phyloP scores from a whole-genome alignment of 2,329 filamentous ascomycete species.

The Cladosporium halotolerans region DNA sequence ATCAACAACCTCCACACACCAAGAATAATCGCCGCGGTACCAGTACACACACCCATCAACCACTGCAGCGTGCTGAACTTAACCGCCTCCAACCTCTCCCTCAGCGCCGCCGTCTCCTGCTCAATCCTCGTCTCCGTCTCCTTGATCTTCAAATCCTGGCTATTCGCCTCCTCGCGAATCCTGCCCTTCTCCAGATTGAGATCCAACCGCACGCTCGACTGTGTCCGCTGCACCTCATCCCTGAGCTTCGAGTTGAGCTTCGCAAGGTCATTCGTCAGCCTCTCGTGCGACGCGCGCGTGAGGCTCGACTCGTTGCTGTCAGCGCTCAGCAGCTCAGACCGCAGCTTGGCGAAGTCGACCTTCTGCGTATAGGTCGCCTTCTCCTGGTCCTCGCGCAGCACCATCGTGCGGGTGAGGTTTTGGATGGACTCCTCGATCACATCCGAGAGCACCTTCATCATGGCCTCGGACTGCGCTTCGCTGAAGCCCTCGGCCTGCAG shows the following conservation, averaged over 20 bases:
- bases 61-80: conserved; percentile 98
- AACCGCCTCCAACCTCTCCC: conserved; percentile 90
- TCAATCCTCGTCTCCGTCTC: conserved; percentile 98
- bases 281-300: conserved; percentile 83
- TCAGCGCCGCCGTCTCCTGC: conserved; percentile 84
- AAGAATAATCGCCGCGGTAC: conserved; percentile 59
- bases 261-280: conserved; percentile 86
- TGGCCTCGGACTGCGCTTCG: conserved; percentile 90
- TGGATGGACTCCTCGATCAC: conserved; percentile 98
- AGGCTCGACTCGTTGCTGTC: conserved; percentile 87
- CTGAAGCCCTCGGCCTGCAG: conserved; percentile 89
- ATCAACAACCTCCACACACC: conserved; percentile 63
- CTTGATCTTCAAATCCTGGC: conserved; percentile 95
- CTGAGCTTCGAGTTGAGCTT: conserved; percentile 84
- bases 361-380: conserved; percentile 76
- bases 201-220: conserved; percentile 86
- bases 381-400: conserved; percentile 85
- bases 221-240: conserved; percentile 90
- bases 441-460: conserved; percentile 96
- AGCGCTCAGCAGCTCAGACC: conserved; percentile 84
- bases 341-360: conserved; percentile 95
- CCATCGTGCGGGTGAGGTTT: conserved; percentile 96
- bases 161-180: conserved; percentile 91
- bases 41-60: conserved; percentile 75
- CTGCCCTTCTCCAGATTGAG: conserved; percentile 94